Evolutionary conservation across 345 rosid genomes (phyloP), one percentile per base, ranked within the genome.

Genomic region (Geranium rotundifolium): DNA sequence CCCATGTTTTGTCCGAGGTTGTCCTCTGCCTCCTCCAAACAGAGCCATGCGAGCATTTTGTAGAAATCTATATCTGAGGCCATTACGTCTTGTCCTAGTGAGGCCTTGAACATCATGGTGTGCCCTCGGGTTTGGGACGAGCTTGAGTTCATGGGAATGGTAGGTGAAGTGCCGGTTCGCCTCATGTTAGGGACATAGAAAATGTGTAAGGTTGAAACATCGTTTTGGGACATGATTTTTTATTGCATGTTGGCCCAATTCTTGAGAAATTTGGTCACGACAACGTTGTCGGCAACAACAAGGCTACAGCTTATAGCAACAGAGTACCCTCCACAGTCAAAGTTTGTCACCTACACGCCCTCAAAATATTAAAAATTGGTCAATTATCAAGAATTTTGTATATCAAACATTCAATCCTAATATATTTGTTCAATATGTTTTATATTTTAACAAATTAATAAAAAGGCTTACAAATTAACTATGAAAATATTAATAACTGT

Each of bases 271-370:
- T 72, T 72, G 12, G 75, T 77, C 63, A 34, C 64, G 34, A 82
- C 52, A 29, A 84, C 0, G 55, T 78, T 56, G 65, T 89, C 96
- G 63, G 84, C 85, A 59, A 92, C 46, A 54, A 92, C 64, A 56
- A 92, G 65, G 65, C 90, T 92, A 74, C 91, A 84, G 75, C 95
- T 89, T 41, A 89, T 72, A 64, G 96, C 98, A 65, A 92, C 60
- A 2, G 96, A 85, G 67, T 89, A 89, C 57, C 98, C 98, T 5
- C 98, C 92, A 34, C 93, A 82, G 69, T 80, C 76, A 68, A 92
- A 92, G 72, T 85, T 84, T 0, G 95, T 89, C 61, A 91, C 95
- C 96, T 91, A n/a, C n/a, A 41, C 14, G 14, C 10, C 12, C 37
- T 2, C 37, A 31, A 31, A 7, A 31, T 7, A 31, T 31, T n/a